Conservation (phyloP, 1,284 basidiomycete species). For the Ceratobasidium sp. region DNA sequence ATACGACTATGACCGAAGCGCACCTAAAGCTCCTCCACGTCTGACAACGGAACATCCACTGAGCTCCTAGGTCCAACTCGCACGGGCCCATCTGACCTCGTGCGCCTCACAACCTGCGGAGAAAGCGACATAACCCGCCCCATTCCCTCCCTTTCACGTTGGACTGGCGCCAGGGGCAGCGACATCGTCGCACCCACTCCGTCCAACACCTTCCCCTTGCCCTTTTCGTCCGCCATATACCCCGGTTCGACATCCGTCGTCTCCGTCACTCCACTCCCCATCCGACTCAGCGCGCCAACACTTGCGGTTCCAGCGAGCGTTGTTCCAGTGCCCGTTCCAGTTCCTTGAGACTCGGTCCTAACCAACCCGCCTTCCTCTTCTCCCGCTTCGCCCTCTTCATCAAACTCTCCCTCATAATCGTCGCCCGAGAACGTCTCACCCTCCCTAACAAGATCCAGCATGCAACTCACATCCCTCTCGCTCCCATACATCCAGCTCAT, state of each 20-base stretch:
- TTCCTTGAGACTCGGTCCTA: constrained; percentile 31
- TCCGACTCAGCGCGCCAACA: constrained; percentile 21
- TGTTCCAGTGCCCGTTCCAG: background rate
- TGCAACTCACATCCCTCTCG: constrained; percentile 30
- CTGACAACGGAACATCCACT: background rate
- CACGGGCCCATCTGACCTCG: background rate
- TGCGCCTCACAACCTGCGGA: background rate
- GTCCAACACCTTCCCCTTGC: too few relatives aligned
- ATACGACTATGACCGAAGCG: background rate
- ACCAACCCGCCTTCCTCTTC: background rate
- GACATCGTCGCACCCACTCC: constrained; percentile 2
- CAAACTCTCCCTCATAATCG: too few relatives aligned
- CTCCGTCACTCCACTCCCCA: constrained; percentile 15
- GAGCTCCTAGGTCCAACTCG: constrained; percentile 4
- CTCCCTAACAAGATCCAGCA: constrained; percentile 6
- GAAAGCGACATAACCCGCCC: background rate
- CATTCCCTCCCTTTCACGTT: background rate
- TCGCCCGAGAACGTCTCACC: background rate
- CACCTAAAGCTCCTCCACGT: constrained; percentile 15
- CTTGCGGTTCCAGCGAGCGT: constrained; percentile 31
- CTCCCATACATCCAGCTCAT: constrained; percentile 31
- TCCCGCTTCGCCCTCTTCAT: background rate
- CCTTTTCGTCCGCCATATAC: constrained; percentile 29
- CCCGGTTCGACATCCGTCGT: constrained; percentile 23
- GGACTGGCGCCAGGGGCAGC: constrained; percentile 10